Conservation (phyloP, 257 asterid species). For the Lycium barbarum region DNA sequence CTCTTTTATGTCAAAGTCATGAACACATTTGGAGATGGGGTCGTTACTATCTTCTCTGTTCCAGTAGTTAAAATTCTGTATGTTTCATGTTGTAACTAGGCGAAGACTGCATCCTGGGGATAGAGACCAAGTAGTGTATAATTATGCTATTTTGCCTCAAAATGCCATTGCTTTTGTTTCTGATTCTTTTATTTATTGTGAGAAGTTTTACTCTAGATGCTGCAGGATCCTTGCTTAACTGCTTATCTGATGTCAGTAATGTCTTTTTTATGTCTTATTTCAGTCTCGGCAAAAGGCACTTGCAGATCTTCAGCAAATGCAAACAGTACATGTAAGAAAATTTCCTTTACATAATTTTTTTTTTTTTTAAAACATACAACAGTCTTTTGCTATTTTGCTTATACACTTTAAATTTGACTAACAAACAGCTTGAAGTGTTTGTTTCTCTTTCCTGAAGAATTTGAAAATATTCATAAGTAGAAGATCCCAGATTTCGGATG, state of each 20-base stretch:
- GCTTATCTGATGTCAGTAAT: not conserved
- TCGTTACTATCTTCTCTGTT: not conserved
- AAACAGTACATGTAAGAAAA: slow-evolving; percentile 79
- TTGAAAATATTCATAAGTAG: not conserved
- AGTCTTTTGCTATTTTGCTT: not conserved
- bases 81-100: not conserved
- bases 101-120: slow-evolving; percentile 12
- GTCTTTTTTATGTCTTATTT: slow-evolving; percentile 34
- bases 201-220: not conserved
- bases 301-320: slow-evolving; percentile 90
- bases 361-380: not conserved
- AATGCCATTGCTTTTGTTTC: not conserved
- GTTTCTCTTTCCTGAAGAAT: slow-evolving; percentile 14
- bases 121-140: slow-evolving; percentile 1
- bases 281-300: slow-evolving; percentile 98
- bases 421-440: not conserved
- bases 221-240: slow-evolving; percentile 25
- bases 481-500: not conserved
- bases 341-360: slow-evolving; percentile 21
- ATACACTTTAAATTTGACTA: not conserved
- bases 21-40: not conserved
- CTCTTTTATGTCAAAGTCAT: not conserved
- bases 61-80: slow-evolving; percentile 20
- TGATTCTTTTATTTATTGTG: slow-evolving; percentile 4
- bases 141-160: not conserved